phyloP scores from a whole-genome alignment of 108 stramenopile species.

The Cyclotella distinguenda region DNA sequence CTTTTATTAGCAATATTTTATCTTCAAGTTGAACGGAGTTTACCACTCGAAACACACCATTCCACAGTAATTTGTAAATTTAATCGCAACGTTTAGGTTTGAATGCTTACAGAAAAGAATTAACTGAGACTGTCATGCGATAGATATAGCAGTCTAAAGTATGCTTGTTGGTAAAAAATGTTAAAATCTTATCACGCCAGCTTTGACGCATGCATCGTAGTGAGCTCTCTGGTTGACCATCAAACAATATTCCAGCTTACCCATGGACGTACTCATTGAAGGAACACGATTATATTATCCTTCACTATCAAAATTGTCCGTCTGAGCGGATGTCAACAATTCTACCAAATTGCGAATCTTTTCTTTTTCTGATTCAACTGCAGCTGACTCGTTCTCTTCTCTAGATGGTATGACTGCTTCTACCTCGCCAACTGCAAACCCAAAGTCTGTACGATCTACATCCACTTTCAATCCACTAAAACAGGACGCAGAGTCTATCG shows the following conservation, averaged over 20 bases:
- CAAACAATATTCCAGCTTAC: slow-evolving; percentile 45
- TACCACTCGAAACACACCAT: too few relatives aligned
- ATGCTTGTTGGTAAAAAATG: too few relatives aligned
- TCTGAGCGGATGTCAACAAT: slow-evolving; percentile 8
- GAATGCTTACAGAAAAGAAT: too few relatives aligned
- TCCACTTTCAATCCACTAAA: slow-evolving; percentile 39
- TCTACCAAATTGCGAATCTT: slow-evolving; percentile 39
- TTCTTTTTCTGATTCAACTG: slow-evolving; percentile 18
- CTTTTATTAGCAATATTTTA: too few relatives aligned
- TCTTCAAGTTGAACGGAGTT: too few relatives aligned
- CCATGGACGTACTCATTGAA: slow-evolving; percentile 18
- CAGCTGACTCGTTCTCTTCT: slow-evolving; percentile 2
- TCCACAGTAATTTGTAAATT: too few relatives aligned
- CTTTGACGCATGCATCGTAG: slow-evolving; percentile 32
- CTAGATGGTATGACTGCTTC: slow-evolving; percentile 25
- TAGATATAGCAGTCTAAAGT: too few relatives aligned
- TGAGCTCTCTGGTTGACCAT: slow-evolving; percentile 22
- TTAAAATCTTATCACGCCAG: slow-evolving; percentile 33
- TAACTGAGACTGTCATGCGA: too few relatives aligned
- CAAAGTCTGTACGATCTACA: slow-evolving; percentile 40
- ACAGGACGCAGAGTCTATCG: background rate
- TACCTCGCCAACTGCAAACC: slow-evolving; percentile 40
- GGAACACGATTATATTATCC: background rate
- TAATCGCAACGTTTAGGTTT: too few relatives aligned
- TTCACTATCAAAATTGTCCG: background rate